Base-by-base conservation (phyloP, 148 eudicot genomes). In the Amaranthus hypochondriacus region DNA sequence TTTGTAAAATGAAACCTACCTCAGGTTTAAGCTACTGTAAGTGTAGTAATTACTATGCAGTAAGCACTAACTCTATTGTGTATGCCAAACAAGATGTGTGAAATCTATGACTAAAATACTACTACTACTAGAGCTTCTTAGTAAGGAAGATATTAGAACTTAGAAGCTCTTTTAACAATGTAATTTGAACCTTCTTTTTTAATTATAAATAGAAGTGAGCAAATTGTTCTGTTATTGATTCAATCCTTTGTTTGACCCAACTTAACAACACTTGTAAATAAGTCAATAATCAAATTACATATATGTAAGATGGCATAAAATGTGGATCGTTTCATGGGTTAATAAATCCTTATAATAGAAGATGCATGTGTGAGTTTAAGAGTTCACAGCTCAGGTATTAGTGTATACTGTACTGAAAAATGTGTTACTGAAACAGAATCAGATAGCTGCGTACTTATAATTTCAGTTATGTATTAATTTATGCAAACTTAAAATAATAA, bases 1-100 rank as follows among this genome's bases (percentile, higher is more conserved):
- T 15, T 68, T 53, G 72, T 68, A 78, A 48, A 56, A 54, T 69
- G 64, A 28, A 75, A 72, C 71, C 78, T 71, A 51, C 61, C 78
- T 79, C 75, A 64, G 78, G 75, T 65, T 56, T n/a, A 42, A 64
- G 50, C n/a, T 52, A 75, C 77, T 48, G 15, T 28, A 28, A 28
- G 39, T 28, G 39, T 28, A 28, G 39, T 28, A 28, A 28, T 28
- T 28, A 28, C 39, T 28, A 28, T 28, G 39, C 39, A 28, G 44
- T 55, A 46, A 72, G 9, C 49, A 39, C 50, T 21, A 54, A 56
- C 56, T 51, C 56, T 64, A 28, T 39, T 74, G 78, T 74, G 74
- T 69, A 74, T 55, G 28, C 48, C 68, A 54, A 70, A 42, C 55
- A 44, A 63, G 62, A 63, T 4, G 61, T 62, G 39, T 42, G 69